Conservation (phyloP, 106 monocot species). For the Vanilla planifolia region DNA sequence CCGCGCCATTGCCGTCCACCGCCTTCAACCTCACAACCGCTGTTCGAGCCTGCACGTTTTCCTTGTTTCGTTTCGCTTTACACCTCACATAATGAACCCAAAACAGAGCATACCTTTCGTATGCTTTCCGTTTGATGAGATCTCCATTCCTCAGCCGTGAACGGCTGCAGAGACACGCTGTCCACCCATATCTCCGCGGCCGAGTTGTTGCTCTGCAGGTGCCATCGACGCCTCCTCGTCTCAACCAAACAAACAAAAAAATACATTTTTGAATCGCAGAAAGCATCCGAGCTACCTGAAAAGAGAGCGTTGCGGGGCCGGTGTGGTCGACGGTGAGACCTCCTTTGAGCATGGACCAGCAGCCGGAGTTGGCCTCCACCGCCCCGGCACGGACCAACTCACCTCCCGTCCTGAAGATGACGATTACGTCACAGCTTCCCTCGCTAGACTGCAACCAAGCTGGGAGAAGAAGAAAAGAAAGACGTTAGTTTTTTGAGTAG, state of each 20-base stretch:
- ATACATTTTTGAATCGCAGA: neutral
- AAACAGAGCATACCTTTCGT: constrained; percentile 28
- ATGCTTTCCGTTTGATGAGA: constrained; percentile 44
- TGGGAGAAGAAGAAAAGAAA: constrained; percentile 15
- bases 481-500: neutral
- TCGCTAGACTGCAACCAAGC: constrained; percentile 60
- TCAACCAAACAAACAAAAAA: neutral
- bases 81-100: no score
- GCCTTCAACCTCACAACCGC: constrained; percentile 32
- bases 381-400: constrained; percentile 35
- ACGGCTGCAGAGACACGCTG: constrained; percentile 80
- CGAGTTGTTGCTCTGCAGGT: constrained; percentile 34
- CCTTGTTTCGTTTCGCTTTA: no score
- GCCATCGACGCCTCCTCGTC: neutral
- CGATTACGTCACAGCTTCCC: constrained; percentile 20
- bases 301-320: constrained; percentile 48
- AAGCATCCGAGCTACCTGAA: constrained; percentile 41
- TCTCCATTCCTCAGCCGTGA: constrained; percentile 67
- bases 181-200: constrained; percentile 64
- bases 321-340: constrained; percentile 43
- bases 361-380: constrained; percentile 41
- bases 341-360: constrained; percentile 94
- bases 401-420: constrained; percentile 28
- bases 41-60: constrained; percentile 32
- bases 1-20: constrained; percentile 27